Evolutionary conservation across 106 monocot species (phyloP), one percentile per base, ranked within the genome.

Genomic region (Allium fistulosum): DNA sequence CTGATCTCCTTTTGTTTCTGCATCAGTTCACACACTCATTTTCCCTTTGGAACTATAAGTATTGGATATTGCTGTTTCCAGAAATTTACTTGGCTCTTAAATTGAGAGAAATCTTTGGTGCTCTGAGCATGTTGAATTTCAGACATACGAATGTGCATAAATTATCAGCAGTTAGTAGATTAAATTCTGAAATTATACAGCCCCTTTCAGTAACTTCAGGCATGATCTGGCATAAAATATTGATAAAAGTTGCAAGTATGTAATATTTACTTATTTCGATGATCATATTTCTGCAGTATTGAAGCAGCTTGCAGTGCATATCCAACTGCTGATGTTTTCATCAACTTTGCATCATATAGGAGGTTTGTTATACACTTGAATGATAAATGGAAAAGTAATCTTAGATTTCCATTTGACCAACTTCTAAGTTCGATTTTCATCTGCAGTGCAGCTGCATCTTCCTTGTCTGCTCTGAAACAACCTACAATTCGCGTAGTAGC

Each of bases 241-340:
- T 37, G 37, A 37, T 37, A 5, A 63, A 63, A 18, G 37, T 46
- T 46, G 13, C 46, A 28, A 10, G 28, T 53, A 26, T 17, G 27
- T 9, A 13, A 11, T 17, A 13, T 53, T 67, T 52, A 69, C 57
- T n/a, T 27, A 53, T 74, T 64, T 50, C 58, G 26, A 70, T 53
- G 51, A 61, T 0, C 76, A 16, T 53, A 67, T 46, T 26, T 53
- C 26, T 87, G 60, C 69, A 90, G 90, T 65, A 87, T 94, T 78
- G 93, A 94, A 82, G 84, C 89, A 51, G 86, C 93, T 69, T 94
- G 90, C 48, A 73, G 57, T 72, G 84, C 90, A 58, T 88, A 90
- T 65, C 90, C 93, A 68, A 94, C 90, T 68, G 93, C 89, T 53
- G 93, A 94, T 80, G 93, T 94, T 71, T 94, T 94, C 51, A 94